phyloP scores from a whole-genome alignment of 345 rosid species.

The Pseudoturritis turrita region DNA sequence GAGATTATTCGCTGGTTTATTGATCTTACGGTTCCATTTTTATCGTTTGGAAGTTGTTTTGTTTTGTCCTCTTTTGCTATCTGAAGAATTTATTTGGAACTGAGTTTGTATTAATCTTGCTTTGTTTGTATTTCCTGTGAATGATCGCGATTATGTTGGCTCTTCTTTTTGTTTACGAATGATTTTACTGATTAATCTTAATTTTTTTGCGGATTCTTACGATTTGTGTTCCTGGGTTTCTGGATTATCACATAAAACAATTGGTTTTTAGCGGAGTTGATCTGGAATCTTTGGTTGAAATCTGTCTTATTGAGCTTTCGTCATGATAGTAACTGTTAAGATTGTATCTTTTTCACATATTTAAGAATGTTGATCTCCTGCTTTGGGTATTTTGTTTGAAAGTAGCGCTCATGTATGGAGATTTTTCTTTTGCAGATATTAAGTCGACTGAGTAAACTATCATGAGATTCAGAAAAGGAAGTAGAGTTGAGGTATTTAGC shows the following conservation, averaged over 20 bases:
- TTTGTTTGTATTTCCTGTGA: not conserved
- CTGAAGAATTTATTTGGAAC: not conserved
- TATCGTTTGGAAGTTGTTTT: not conserved
- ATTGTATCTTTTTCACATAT: not conserved
- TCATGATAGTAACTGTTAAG: not conserved
- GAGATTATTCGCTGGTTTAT: not conserved
- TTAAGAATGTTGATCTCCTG: not conserved
- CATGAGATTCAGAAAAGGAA: constrained; percentile 73
- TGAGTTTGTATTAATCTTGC: constrained; percentile 13
- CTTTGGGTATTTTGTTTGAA: not conserved
- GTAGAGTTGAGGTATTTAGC: constrained; percentile 62
- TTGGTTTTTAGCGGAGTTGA: not conserved
- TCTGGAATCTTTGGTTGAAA: not conserved
- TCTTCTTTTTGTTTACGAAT: not conserved
- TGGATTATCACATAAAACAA: not conserved
- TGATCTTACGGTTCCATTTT: not conserved
- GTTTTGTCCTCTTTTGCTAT: not conserved
- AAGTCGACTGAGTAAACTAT: not conserved
- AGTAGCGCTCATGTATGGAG: not conserved
- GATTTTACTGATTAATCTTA: not conserved
- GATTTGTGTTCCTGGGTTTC: not conserved
- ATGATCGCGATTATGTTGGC: constrained; percentile 6
- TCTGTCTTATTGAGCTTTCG: not conserved
- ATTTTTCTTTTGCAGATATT: constrained; percentile 16
- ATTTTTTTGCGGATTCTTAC: not conserved